Evolutionary conservation across 495 filamentous ascomycete species (phyloP).

Genomic region (Patellaria atrata): DNA sequence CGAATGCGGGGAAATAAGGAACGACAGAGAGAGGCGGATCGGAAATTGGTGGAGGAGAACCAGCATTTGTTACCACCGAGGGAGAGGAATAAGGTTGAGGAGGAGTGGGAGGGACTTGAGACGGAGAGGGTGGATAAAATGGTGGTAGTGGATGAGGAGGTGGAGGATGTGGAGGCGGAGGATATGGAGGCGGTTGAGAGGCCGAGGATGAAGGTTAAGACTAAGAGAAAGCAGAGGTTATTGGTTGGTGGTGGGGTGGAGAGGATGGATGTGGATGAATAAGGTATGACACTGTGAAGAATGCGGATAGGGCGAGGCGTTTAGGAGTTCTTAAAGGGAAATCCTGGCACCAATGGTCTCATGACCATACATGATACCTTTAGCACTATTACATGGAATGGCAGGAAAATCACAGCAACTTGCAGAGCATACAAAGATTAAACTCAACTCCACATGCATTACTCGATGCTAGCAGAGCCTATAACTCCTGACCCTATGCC

Average conservation of each 20-base stretch:
- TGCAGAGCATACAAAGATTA: no score
- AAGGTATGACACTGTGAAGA: neutral
- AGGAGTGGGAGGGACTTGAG: conserved; percentile 43
- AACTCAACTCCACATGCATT: no score
- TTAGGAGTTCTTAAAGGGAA: no score
- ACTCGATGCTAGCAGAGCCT: no score
- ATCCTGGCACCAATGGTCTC: no score
- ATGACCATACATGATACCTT: no score
- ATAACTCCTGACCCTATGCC: no score
- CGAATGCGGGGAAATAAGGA: conserved; percentile 82
- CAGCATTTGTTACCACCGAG: conserved; percentile 62
- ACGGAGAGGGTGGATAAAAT: conserved; percentile 35
- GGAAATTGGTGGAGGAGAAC: conserved; percentile 80
- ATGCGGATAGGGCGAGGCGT: no score
- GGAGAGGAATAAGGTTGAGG: conserved; percentile 20
- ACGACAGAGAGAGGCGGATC: conserved; percentile 58
- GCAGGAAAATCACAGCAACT: no score
- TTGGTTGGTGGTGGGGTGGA: conserved; percentile 15
- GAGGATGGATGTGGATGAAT: conserved; percentile 19
- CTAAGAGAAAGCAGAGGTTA: conserved; percentile 19
- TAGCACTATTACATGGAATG: no score
- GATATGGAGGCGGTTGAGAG: conserved; percentile 10
- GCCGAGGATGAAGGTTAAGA: conserved; percentile 14
- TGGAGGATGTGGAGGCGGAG: conserved; percentile 23
- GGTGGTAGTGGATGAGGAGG: conserved; percentile 30